Conservation (phyloP, 2,329 filamentous ascomycete species). For the Colletotrichum melonis region DNA sequence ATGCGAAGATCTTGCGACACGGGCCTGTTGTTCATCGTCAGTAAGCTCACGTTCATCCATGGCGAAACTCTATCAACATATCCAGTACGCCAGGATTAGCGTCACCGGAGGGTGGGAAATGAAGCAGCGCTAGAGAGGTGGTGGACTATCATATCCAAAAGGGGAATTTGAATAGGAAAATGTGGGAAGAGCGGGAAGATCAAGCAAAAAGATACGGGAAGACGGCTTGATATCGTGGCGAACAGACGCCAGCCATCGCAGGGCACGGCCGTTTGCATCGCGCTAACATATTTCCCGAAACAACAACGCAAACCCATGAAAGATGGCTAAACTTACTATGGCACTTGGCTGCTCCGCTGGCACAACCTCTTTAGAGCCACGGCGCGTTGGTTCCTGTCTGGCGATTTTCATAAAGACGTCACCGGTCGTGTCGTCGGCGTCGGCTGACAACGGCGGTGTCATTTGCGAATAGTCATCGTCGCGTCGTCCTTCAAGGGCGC, state of each 20-base stretch:
- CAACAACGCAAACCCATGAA: conserved; percentile 25
- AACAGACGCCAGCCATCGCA: conserved; percentile 19
- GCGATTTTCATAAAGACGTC: conserved; percentile 71
- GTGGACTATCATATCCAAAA: neutral
- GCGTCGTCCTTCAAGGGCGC: conserved; percentile 60
- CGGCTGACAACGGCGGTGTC: conserved; percentile 55
- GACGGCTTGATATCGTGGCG: conserved; percentile 16
- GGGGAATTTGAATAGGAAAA: conserved; percentile 17
- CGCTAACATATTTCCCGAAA: conserved; percentile 32
- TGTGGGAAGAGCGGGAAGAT: conserved; percentile 16
- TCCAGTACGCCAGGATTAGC: conserved; percentile 15
- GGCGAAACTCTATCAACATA: conserved; percentile 14
- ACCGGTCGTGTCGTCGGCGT: conserved; percentile 63
- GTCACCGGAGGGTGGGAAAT: conserved; percentile 29
- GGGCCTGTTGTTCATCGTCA: conserved; percentile 54
- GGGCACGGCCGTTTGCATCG: conserved; percentile 31
- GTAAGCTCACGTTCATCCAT: conserved; percentile 34
- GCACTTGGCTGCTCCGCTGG: conserved; percentile 51
- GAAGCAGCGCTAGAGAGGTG: conserved; percentile 18
- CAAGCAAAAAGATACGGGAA: conserved; percentile 24
- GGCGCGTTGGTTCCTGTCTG: conserved; percentile 60
- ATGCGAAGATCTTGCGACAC: conserved; percentile 57
- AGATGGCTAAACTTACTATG: conserved; percentile 55
- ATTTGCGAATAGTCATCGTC: conserved; percentile 51
- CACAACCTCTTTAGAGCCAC: conserved; percentile 47